Percentiles rank a stretch among this genome's conserved stretches.
Conservation (phyloP, 2,329 filamentous ascomycete species). For the Beauveria caledonica region DNA sequence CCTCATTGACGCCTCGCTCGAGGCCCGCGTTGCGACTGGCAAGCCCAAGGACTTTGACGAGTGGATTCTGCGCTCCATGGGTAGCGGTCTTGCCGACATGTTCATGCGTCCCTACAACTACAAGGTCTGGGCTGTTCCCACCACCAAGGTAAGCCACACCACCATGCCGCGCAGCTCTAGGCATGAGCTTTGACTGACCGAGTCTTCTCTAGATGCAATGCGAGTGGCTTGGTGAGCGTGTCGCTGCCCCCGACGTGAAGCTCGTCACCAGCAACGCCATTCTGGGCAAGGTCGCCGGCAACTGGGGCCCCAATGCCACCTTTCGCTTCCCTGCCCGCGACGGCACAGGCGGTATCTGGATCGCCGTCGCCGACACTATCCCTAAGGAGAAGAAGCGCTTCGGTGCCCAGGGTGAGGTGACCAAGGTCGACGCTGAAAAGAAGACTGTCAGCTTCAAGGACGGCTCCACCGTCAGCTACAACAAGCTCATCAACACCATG, state of each 20-base stretch:
- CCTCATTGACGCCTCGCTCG: constrained; percentile 88
- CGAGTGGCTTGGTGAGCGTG: constrained; percentile 95
- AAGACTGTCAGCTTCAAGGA: constrained; percentile 77
- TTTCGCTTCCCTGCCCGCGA: constrained; percentile 96
- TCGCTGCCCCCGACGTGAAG: constrained; percentile 94
- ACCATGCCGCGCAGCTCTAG: neutral
- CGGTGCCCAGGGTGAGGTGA: constrained; percentile 75
- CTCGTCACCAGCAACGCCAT: constrained; percentile 88
- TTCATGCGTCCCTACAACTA: constrained; percentile 99
- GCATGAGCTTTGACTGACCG: constrained; percentile 5
- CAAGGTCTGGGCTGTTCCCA: constrained; percentile 99
- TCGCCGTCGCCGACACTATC: constrained; percentile 86
- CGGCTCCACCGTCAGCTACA: constrained; percentile 82
- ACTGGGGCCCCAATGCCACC: constrained; percentile 96
- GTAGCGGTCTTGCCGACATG: constrained; percentile 78
- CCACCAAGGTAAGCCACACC: constrained; percentile 67
- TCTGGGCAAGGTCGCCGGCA: constrained; percentile 88
- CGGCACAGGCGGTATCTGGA: constrained; percentile 98
- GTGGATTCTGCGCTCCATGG: constrained; percentile 93
- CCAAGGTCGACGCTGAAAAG: constrained; percentile 76
- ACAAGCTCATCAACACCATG: constrained; percentile 92
- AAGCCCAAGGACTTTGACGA: constrained; percentile 98
- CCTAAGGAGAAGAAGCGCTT: constrained; percentile 88
- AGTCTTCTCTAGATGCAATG: constrained; percentile 77
- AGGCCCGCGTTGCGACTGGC: constrained; percentile 74